A percentile compares a stretch with the other conserved stretches of the same genome.
Conservation (phyloP, 352 stramenopile species). For the Globisporangium mamillatum region DNA sequence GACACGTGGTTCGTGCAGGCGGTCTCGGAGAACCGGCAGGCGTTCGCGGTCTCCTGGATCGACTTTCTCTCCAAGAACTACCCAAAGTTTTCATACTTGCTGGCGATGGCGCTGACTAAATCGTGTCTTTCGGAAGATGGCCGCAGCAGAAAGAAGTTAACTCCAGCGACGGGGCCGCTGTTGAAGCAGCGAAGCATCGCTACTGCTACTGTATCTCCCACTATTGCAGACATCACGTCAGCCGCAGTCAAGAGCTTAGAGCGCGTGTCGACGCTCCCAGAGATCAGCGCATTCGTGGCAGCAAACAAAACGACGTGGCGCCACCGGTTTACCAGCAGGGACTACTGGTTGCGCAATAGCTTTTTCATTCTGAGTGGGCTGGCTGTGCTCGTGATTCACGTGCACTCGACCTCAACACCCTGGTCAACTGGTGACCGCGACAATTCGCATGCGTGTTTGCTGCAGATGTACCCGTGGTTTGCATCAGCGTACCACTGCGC, state of each 20-base stretch:
- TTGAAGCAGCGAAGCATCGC: neutral
- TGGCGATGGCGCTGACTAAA: conserved; percentile 1
- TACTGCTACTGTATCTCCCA: neutral
- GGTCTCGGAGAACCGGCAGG: conserved; percentile 5
- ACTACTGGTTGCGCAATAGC: neutral
- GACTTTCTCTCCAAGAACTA: conserved; percentile 12
- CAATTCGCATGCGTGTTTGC: neutral
- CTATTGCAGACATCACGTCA: neutral
- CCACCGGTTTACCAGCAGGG: neutral
- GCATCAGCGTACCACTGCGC: neutral
- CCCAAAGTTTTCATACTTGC: neutral
- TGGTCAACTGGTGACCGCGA: no score
- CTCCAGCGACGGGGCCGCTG: neutral
- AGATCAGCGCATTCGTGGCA: neutral
- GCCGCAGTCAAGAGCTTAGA: neutral
- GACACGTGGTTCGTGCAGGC: conserved; percentile 14
- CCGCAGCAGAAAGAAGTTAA: neutral
- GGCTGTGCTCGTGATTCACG: neutral
- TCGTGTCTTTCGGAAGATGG: neutral
- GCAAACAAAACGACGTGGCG: neutral
- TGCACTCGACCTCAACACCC: neutral
- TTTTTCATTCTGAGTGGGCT: neutral
- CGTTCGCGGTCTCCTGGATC: conserved; percentile 8
- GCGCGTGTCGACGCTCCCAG: neutral
- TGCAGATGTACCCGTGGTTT: conserved; percentile 4